phyloP scores from a whole-genome alignment of 371 early-diverging fungal species.

The Mycotypha africana region DNA sequence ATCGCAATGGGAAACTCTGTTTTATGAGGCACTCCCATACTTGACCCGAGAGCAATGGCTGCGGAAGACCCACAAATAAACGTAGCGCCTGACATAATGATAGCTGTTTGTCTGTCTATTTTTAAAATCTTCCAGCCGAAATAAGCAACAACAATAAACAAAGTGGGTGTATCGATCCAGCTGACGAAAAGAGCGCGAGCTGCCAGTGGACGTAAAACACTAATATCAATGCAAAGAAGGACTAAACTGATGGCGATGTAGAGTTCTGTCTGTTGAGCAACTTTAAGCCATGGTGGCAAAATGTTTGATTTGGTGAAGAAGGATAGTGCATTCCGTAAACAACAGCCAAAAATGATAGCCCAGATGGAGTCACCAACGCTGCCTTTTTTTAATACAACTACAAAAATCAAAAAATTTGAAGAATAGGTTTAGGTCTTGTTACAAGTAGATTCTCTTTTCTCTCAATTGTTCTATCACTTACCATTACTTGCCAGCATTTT shows the following conservation, averaged over 20 bases:
- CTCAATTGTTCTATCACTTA: conserved; percentile 7
- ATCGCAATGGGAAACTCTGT: conserved; percentile 61
- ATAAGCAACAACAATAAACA: conserved; percentile 51
- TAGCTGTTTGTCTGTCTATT: conserved; percentile 54
- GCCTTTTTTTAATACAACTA: conserved; percentile 36
- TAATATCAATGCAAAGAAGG: conserved; percentile 54
- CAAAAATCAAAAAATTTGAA: neutral
- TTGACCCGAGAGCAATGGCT: conserved; percentile 54
- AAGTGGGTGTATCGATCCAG: conserved; percentile 56
- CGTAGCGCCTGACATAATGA: conserved; percentile 59
- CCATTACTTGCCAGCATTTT: conserved; percentile 56
- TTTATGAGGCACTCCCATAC: conserved; percentile 50
- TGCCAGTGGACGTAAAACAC: conserved; percentile 45
- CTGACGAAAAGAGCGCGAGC: conserved; percentile 60
- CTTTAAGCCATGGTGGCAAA: conserved; percentile 49
- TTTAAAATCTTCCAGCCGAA: conserved; percentile 45
- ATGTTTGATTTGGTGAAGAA: conserved; percentile 15
- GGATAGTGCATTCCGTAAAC: conserved; percentile 40
- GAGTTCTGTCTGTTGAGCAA: conserved; percentile 55
- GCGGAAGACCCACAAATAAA: conserved; percentile 65
- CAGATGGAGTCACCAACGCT: conserved; percentile 59
- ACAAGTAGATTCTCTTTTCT: no score
- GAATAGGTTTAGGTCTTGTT: neutral
- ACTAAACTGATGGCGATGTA: conserved; percentile 61
- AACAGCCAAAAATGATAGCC: conserved; percentile 56